phyloP scores from a whole-genome alignment of 164 flowering plant genomes.

The Macadamia integrifolia region DNA sequence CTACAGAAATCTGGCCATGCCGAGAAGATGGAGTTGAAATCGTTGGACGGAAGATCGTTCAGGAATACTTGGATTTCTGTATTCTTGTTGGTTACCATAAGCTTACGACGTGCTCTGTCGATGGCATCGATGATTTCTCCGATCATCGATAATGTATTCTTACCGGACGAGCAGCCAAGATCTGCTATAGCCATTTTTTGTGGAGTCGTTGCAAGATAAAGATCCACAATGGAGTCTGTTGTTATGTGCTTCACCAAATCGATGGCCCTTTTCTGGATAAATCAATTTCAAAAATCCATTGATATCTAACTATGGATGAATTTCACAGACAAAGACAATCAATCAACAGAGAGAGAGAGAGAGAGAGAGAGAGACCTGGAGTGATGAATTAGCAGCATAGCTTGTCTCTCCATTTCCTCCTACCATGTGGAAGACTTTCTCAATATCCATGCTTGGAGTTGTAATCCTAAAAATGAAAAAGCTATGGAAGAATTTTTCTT shows the following conservation, averaged over 20 bases:
- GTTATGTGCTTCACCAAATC: conserved; percentile 65
- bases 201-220: conserved; percentile 30
- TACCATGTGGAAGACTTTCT: conserved; percentile 71
- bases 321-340: no score
- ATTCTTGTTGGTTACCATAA: conserved; percentile 5
- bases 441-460: conserved; percentile 49
- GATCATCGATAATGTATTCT: conserved; percentile 55
- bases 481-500: neutral
- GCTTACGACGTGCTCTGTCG: conserved; percentile 20
- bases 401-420: conserved; percentile 69
- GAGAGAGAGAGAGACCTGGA: conserved; percentile 40
- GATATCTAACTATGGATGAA: no score
- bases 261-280: conserved; percentile 49
- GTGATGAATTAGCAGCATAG: conserved; percentile 69
- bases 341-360: no score
- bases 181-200: conserved; percentile 64
- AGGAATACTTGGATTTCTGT: conserved; percentile 58
- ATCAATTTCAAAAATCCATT: neutral
- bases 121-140: conserved; percentile 42
- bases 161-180: conserved; percentile 86
- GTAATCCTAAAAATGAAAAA: neutral
- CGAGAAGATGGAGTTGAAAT: conserved; percentile 75
- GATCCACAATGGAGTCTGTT: conserved; percentile 38
- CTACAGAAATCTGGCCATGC: conserved; percentile 57
- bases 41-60: conserved; percentile 83